phyloP scores from a whole-genome alignment of 495 filamentous ascomycete species.

The Bryoglossum gracile region DNA sequence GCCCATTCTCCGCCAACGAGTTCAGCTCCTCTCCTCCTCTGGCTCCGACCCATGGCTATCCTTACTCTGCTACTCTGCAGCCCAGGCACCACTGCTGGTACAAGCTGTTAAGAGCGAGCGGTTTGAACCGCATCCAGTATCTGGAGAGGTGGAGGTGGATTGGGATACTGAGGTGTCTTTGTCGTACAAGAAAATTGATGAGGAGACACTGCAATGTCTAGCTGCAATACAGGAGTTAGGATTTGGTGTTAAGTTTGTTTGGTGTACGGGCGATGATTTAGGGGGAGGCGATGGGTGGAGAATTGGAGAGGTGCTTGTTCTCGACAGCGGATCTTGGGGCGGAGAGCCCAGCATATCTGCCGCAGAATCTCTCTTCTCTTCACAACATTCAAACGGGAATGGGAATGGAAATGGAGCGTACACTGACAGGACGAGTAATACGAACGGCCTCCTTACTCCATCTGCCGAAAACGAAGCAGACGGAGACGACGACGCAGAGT shows the following conservation, averaged over 20 bases:
- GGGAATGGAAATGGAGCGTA: conserved; percentile 7
- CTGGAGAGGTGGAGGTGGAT: conserved; percentile 78
- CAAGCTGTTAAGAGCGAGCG: conserved; percentile 55
- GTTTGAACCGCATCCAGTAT: conserved; percentile 85
- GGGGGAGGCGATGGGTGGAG: conserved; percentile 71
- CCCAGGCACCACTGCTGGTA: conserved; percentile 59
- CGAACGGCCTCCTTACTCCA: conserved; percentile 21
- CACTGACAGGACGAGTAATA: conserved; percentile 9
- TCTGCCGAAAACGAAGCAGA: conserved; percentile 35
- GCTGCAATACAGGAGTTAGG: conserved; percentile 48
- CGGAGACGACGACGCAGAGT: conserved; percentile 80
- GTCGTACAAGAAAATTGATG: conserved; percentile 69
- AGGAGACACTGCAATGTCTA: conserved; percentile 75
- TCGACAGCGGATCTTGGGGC: conserved; percentile 33
- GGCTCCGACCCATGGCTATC: conserved; percentile 76
- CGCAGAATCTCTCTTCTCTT: conserved; percentile 37
- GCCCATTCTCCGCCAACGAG: conserved; percentile 83
- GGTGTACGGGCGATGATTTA: conserved; percentile 52
- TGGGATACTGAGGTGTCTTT: conserved; percentile 53
- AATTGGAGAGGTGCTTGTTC: conserved; percentile 67
- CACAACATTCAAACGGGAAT: conserved; percentile 17
- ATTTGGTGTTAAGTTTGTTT: conserved; percentile 45
- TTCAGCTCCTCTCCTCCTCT: conserved; percentile 65
- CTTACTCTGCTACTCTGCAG: conserved; percentile 76
- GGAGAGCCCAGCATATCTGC: conserved; percentile 31